Percentiles rank a stretch among this genome's conserved stretches.
Conservation (phyloP, 176 grass and related monocot species). For the Aegilops bicornis region DNA sequence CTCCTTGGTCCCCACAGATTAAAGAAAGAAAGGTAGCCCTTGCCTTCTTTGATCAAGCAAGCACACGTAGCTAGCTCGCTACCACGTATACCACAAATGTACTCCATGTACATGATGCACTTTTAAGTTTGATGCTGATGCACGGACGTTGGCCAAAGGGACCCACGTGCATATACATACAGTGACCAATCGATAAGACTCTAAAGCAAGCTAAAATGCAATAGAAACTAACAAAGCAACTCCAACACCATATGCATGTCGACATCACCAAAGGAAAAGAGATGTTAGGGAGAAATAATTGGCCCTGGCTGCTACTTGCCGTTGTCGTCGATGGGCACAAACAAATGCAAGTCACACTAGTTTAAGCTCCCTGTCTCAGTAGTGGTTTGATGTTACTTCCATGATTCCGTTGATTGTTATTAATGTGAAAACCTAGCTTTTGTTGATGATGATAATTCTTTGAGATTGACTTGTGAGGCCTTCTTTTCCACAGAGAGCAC, state of each 20-base stretch:
- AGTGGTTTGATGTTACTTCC: neutral
- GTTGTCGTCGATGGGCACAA: neutral
- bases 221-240: neutral
- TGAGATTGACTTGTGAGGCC: neutral
- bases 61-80: neutral
- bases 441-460: neutral
- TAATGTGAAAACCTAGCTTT: neutral
- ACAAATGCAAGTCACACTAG: neutral
- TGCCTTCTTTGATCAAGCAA: constrained; percentile 1
- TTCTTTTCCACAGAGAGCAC: neutral
- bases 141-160: neutral
- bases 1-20: neutral
- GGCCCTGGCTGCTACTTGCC: neutral
- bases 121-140: neutral
- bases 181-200: neutral
- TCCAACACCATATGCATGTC: neutral
- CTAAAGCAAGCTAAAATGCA: neutral
- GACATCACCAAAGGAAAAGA: neutral
- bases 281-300: neutral
- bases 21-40: neutral
- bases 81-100: neutral
- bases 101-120: neutral
- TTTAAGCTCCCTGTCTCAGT: neutral
- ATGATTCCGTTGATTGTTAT: neutral
- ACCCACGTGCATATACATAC: neutral